These are phyloP conservation scores for Cornus suecica DNA, from an alignment of 148 eudicot species.

Conservation along the genomic window DNA sequence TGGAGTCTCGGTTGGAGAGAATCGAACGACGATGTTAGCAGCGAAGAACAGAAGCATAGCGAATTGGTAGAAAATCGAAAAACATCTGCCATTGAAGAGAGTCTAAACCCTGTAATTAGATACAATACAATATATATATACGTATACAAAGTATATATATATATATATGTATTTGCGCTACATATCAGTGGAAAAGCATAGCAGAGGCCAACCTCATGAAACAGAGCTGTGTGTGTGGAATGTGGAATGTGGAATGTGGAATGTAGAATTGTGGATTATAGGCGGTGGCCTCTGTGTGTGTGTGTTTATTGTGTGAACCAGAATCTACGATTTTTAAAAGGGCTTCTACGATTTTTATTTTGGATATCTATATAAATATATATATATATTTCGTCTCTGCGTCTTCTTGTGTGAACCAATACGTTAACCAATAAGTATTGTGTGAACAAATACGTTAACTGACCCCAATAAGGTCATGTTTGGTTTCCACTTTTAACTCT, in stretches of 20 bases:
- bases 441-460: neutral
- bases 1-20: slow-evolving; percentile 22
- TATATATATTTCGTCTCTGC: too few relatives aligned
- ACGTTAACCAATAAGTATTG: neutral
- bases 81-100: slow-evolving; percentile 52
- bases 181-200: slow-evolving; percentile 3
- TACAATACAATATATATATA: neutral
- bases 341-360: neutral
- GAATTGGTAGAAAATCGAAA: slow-evolving; percentile 33
- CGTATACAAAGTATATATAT: neutral
- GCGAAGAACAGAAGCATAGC: slow-evolving; percentile 22
- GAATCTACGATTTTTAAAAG: neutral
- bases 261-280: too few relatives aligned
- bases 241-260: too few relatives aligned
- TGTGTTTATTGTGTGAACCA: slow-evolving; percentile 10
- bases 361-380: neutral
- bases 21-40: slow-evolving; percentile 24
- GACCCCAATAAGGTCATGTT: neutral
- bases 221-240: neutral
- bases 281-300: neutral
- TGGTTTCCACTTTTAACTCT: neutral
- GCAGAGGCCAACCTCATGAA: slow-evolving; percentile 9
- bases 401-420: neutral
- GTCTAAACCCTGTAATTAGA: neutral
- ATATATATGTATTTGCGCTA: neutral